Conservation (phyloP, 805 yeast genomes). For the Kuraishia ogatae region DNA sequence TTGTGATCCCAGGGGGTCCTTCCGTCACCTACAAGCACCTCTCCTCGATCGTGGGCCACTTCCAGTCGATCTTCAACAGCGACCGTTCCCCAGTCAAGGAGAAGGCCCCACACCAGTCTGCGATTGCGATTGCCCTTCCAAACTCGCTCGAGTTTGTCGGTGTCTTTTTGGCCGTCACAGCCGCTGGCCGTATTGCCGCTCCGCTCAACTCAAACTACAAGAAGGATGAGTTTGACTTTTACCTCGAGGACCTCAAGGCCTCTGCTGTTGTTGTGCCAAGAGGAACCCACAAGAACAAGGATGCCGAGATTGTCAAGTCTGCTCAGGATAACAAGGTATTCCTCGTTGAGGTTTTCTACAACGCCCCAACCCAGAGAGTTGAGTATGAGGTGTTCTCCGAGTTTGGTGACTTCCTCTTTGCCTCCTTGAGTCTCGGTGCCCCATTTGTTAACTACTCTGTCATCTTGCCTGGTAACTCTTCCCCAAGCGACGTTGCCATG, state of each 20-base stretch:
- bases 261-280: conserved; percentile 48
- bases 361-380: conserved; percentile 28
- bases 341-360: conserved; percentile 45
- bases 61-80: conserved; percentile 37
- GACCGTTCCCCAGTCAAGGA: conserved; percentile 31
- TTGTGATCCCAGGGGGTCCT: conserved; percentile 40
- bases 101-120: conserved; percentile 26
- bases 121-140: conserved; percentile 52
- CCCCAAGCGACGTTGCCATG: conserved; percentile 48
- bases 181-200: conserved; percentile 51
- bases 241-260: conserved; percentile 51
- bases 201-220: conserved; percentile 62
- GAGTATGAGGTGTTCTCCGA: conserved; percentile 24
- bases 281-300: conserved; percentile 29
- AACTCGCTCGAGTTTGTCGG: conserved; percentile 52
- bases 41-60: conserved; percentile 33
- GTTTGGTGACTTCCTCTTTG: background rate
- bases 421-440: conserved; percentile 15
- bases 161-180: conserved; percentile 47
- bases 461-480: conserved; percentile 32
- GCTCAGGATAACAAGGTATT: conserved; percentile 39
- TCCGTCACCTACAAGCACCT: conserved; percentile 35
- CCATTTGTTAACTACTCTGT: conserved; percentile 20
- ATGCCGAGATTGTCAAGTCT: conserved; percentile 37
- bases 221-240: conserved; percentile 54